Percentiles rank a stretch among this genome's conserved stretches.
phyloP scores from a whole-genome alignment of 2,329 filamentous ascomycete species.

The Xylaria multiplex region DNA sequence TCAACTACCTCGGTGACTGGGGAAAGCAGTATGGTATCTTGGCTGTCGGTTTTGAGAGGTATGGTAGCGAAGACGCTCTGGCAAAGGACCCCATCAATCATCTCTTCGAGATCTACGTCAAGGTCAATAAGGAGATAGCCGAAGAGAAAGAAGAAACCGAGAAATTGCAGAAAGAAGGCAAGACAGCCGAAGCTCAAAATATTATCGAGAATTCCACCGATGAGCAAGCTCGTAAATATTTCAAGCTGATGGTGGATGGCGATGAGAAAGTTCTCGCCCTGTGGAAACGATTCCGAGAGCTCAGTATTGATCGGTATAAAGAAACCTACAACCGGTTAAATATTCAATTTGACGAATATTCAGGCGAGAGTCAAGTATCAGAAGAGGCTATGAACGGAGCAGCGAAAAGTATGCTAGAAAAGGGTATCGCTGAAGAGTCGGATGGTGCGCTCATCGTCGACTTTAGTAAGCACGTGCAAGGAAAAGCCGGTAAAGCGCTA shows the following conservation, averaged over 20 bases:
- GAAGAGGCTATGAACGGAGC: conserved; percentile 73
- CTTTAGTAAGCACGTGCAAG: conserved; percentile 73
- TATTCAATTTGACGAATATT: conserved; percentile 71
- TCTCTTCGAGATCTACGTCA: conserved; percentile 77
- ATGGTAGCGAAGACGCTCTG: conserved; percentile 72
- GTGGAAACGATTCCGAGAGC: conserved; percentile 67
- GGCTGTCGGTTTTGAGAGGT: conserved; percentile 70
- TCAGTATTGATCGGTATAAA: conserved; percentile 68
- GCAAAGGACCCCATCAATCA: conserved; percentile 75
- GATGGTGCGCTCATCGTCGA: conserved; percentile 79
- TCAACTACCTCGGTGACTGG: conserved; percentile 85
- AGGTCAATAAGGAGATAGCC: conserved; percentile 70
- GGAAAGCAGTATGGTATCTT: conserved; percentile 77
- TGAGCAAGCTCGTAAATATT: conserved; percentile 68
- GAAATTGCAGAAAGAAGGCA: conserved; percentile 57
- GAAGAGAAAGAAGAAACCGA: conserved; percentile 71
- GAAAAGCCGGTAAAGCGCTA: conserved; percentile 74
- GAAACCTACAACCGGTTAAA: conserved; percentile 69
- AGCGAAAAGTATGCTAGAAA: conserved; percentile 70
- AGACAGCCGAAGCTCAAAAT: conserved; percentile 55
- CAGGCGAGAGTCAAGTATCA: conserved; percentile 78
- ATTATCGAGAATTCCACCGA: conserved; percentile 55
- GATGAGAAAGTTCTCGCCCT: conserved; percentile 65
- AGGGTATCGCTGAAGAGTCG: conserved; percentile 73
- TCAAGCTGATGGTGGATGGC: conserved; percentile 69